A percentile compares a stretch with the other conserved stretches of the same genome.
phyloP scores from a whole-genome alignment of 2,329 filamentous ascomycete species.

The Verticillium alfalfae region DNA sequence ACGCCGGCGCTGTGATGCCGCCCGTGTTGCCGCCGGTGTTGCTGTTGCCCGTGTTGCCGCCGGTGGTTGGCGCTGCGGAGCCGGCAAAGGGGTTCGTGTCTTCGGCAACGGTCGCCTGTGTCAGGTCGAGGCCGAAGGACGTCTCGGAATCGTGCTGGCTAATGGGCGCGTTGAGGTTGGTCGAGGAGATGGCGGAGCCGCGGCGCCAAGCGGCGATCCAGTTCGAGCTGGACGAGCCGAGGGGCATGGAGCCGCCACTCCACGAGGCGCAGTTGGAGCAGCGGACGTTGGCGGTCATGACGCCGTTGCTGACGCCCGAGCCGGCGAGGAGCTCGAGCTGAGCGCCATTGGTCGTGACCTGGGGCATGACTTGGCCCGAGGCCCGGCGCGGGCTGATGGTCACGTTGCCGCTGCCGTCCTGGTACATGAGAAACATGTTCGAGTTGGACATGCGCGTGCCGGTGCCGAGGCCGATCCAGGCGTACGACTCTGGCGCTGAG shows the following conservation, averaged over 20 bases:
- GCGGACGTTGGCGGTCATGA: conserved; percentile 55
- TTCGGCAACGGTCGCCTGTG: conserved; percentile 34
- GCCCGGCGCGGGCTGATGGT: conserved; percentile 54
- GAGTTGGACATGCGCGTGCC: conserved; percentile 49
- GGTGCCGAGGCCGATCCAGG: conserved; percentile 55
- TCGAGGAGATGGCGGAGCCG: conserved; percentile 39
- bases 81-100: conserved; percentile 49
- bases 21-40: conserved; percentile 4
- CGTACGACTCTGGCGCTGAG: conserved; percentile 40
- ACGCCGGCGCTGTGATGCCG: conserved; percentile 2
- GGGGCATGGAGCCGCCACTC: conserved; percentile 33
- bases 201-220: conserved; percentile 54
- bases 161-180: conserved; percentile 32
- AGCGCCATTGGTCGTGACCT: conserved; percentile 32
- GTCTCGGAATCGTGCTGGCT: conserved; percentile 37
- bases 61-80: conserved; percentile 11
- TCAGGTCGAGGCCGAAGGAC: conserved; percentile 42
- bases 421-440: conserved; percentile 60
- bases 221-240: conserved; percentile 28
- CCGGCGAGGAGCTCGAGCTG: conserved; percentile 50
- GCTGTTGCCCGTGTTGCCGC: conserved; percentile 4
- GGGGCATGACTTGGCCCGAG: conserved; percentile 40
- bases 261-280: conserved; percentile 49
- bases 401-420: conserved; percentile 51
- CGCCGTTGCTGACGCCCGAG: conserved; percentile 45